These are phyloP conservation scores for Zygoascus biomembranicola DNA, from an alignment of 805 yeast species.

Conservation along the genomic window DNA sequence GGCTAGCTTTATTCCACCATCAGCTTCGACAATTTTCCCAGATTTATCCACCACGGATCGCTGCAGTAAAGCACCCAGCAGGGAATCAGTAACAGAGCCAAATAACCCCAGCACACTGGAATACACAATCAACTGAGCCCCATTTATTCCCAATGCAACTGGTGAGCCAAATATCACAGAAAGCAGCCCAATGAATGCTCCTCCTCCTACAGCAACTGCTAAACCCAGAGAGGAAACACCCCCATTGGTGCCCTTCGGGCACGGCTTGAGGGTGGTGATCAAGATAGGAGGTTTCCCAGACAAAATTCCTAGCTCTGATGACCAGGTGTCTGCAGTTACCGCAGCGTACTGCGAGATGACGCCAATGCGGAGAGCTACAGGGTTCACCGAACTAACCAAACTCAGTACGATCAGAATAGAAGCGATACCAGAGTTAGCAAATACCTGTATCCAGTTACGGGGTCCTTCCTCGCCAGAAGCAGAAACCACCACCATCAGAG, in stretches of 20 bases:
- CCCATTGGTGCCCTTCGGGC: constrained; percentile 43
- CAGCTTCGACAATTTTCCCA: constrained; percentile 32
- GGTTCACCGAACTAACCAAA: neutral
- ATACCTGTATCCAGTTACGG: constrained; percentile 35
- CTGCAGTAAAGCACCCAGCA: constrained; percentile 37
- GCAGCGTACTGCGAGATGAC: constrained; percentile 34
- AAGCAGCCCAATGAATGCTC: constrained; percentile 28
- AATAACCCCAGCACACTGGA: constrained; percentile 29
- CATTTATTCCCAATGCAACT: neutral
- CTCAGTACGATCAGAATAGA: constrained; percentile 28
- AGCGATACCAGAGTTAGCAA: constrained; percentile 35
- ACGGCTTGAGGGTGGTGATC: constrained; percentile 33
- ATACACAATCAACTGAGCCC: constrained; percentile 20
- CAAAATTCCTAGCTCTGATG: constrained; percentile 39
- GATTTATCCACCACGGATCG: constrained; percentile 28
- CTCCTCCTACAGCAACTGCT: constrained; percentile 31
- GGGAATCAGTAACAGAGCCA: constrained; percentile 35
- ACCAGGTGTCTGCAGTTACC: constrained; percentile 41
- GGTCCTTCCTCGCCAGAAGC: constrained; percentile 22
- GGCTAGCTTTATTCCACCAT: constrained; percentile 20
- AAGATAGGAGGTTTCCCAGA: constrained; percentile 32
- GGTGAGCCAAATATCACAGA: constrained; percentile 23
- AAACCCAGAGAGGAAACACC: constrained; percentile 35
- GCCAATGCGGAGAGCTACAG: constrained; percentile 20
- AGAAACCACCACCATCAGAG: constrained; percentile 20